Base-by-base conservation (phyloP, 1,284 basidiomycete genomes). In the Apiotrichum gracile region DNA sequence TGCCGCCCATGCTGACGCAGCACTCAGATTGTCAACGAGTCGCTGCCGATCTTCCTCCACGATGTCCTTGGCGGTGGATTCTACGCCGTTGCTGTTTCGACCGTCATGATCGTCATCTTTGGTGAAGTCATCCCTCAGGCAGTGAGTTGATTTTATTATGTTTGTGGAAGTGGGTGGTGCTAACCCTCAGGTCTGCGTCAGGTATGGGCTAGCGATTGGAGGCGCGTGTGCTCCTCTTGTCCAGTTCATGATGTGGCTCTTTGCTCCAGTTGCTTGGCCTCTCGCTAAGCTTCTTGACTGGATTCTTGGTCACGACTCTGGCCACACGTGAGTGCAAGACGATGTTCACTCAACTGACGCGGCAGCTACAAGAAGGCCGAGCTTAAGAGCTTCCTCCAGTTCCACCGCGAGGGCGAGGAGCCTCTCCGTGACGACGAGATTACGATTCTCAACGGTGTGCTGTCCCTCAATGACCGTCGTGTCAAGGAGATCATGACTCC, bases 311-410 rank as follows among this genome's bases (percentile, higher is more conserved):
- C 78, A 76, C 2, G 78, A 84, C 60, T 85, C 86, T 60, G 78
- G 76, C 39, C 74, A 78, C 55, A 76, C 74, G 73, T 77, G 35
- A 64, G 69, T 66, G 4, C 54, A 62, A 16, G 13, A 14, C 21
- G 29, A 26, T 43, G 14, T 17, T n/a, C 7, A 5, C 7, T 19
- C 37, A 12, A 37, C 49, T 50, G 26, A 27, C 78, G 0, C 79
- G n/a, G 83, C 55, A 91, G 87, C 0, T 93, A 92, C 78, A 91
- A 91, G 68, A 92, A 92, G 70, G 88, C 88, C 0, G 88, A 94
- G 68, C 82, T 97, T 41, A 91, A 90, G 75, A 89, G 87, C 0
- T 97, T 97, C 76, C 81, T 97, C 26, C 71, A 91, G 67, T 89
- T 93, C 75, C 89, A 93, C 75, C 80, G 89, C 49, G 84, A 86